Evolutionary conservation across 2,329 filamentous ascomycete species (phyloP).

Genomic region (Pseudogymnoascus sp.): DNA sequence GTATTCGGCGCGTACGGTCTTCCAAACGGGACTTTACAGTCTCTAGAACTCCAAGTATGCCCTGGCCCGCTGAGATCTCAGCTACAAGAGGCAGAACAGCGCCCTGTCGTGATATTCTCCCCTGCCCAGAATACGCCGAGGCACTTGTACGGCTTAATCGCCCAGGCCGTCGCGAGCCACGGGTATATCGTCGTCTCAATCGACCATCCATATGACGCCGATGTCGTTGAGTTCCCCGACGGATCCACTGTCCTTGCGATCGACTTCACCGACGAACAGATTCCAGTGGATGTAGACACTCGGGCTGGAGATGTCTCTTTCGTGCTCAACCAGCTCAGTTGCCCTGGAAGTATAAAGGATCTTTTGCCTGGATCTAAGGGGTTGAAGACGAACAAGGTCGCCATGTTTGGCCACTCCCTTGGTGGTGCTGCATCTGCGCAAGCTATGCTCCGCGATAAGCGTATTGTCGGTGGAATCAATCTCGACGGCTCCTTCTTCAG

Average conservation of each 20-base stretch:
- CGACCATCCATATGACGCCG: conserved; percentile 32
- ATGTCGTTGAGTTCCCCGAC: conserved; percentile 30
- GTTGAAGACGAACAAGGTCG: conserved; percentile 25
- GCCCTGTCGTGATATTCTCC: conserved; percentile 30
- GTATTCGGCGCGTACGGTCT: conserved; percentile 21
- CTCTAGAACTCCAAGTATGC: conserved; percentile 21
- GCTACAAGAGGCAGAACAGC: not conserved
- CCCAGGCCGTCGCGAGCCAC: conserved; percentile 27
- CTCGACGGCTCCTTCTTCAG: conserved; percentile 33
- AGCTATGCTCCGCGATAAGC: conserved; percentile 25
- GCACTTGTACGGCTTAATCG: conserved; percentile 27
- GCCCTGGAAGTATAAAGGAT: not conserved
- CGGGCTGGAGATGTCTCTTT: conserved; percentile 22
- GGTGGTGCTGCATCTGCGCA: conserved; percentile 30
- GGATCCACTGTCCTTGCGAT: conserved; percentile 14
- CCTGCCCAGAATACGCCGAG: conserved; percentile 25
- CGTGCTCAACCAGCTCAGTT: conserved; percentile 19
- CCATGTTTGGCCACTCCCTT: conserved; percentile 30
- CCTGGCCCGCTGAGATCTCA: conserved; percentile 1
- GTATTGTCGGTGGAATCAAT: conserved; percentile 32
- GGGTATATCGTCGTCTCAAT: conserved; percentile 31
- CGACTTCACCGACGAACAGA: conserved; percentile 16
- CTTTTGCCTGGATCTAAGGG: conserved; percentile 13
- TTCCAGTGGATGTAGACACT: conserved; percentile 14
- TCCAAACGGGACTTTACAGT: conserved; percentile 24